Conservation (phyloP, 2,329 filamentous ascomycete species). For the Sphaerulina populicola region DNA sequence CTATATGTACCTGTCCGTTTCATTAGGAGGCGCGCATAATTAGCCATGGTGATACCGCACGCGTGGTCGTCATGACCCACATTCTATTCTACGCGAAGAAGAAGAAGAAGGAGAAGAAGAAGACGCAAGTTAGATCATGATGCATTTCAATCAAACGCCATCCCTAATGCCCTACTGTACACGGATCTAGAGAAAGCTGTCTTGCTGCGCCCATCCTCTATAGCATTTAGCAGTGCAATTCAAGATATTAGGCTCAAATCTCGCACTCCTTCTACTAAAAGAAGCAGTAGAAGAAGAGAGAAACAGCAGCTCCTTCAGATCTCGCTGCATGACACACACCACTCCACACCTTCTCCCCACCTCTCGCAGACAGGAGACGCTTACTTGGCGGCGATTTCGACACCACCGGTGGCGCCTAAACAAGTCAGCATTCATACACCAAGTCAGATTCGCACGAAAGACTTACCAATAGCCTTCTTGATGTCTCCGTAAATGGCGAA, state of each 20-base stretch:
- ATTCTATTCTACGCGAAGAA: not conserved
- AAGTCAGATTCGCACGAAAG: not conserved
- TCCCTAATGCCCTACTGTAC: not conserved
- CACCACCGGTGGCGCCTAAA: conserved; percentile 57
- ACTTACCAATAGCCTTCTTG: conserved; percentile 42
- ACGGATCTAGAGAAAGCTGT: not conserved
- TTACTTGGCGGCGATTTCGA: conserved; percentile 51
- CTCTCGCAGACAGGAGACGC: not conserved
- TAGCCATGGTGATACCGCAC: not conserved
- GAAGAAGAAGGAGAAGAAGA: too few species aligned
- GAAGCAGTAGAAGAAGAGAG: too few species aligned
- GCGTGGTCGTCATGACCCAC: not conserved
- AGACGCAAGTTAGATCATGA: not conserved
- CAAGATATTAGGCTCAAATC: not conserved
- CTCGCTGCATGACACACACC: not conserved
- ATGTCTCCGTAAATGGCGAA: conserved; percentile 69
- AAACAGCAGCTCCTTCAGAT: not conserved
- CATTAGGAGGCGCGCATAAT: not conserved
- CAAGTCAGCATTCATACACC: not conserved
- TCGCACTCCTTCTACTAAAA: not conserved
- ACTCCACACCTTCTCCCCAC: too few species aligned
- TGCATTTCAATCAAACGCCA: not conserved
- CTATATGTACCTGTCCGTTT: too few species aligned
- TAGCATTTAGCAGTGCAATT: not conserved
- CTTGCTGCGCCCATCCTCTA: not conserved